Percentiles rank a stretch among this genome's conserved stretches.
phyloP scores from a whole-genome alignment of 2,329 filamentous ascomycete species.

The Sphaceloma murrayae region DNA sequence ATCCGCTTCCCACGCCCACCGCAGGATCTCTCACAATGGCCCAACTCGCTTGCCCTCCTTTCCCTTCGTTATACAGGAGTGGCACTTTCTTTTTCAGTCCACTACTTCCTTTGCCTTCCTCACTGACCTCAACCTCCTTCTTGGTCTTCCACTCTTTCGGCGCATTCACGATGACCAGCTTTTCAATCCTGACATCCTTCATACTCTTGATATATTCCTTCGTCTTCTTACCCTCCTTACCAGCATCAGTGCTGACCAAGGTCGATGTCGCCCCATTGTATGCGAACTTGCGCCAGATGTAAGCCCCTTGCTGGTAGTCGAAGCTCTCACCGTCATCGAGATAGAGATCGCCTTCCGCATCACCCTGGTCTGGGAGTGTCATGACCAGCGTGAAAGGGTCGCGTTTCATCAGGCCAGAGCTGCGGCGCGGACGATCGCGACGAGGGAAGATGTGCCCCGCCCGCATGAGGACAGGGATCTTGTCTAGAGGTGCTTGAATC shows the following conservation, averaged over 20 bases:
- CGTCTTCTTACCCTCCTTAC: conserved; percentile 49
- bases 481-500: conserved; percentile 69
- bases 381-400: conserved; percentile 93
- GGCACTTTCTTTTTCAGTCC: conserved; percentile 41
- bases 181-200: conserved; percentile 69
- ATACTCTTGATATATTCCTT: conserved; percentile 71
- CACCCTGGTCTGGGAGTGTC: conserved; percentile 55
- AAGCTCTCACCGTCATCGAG: conserved; percentile 90
- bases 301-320: conserved; percentile 75
- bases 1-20: conserved; percentile 52
- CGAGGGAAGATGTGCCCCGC: conserved; percentile 87
- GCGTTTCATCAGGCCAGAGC: conserved; percentile 78
- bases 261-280: conserved; percentile 47
- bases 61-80: conserved; percentile 49
- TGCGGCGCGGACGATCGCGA: conserved; percentile 77
- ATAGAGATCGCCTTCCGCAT: conserved; percentile 76
- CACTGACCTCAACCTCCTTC: conserved; percentile 54
- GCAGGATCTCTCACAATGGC: conserved; percentile 55
- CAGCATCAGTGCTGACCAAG: conserved; percentile 60
- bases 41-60: conserved; percentile 49
- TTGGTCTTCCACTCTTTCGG: conserved; percentile 61
- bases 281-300: conserved; percentile 73
- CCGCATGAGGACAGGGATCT: conserved; percentile 82
- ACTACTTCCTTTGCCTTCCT: conserved; percentile 41
- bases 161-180: conserved; percentile 72